Evolutionary conservation across 2,329 filamentous ascomycete species (phyloP), one percentile per base, ranked within the genome.

Genomic region (Blastomyces percursus): DNA sequence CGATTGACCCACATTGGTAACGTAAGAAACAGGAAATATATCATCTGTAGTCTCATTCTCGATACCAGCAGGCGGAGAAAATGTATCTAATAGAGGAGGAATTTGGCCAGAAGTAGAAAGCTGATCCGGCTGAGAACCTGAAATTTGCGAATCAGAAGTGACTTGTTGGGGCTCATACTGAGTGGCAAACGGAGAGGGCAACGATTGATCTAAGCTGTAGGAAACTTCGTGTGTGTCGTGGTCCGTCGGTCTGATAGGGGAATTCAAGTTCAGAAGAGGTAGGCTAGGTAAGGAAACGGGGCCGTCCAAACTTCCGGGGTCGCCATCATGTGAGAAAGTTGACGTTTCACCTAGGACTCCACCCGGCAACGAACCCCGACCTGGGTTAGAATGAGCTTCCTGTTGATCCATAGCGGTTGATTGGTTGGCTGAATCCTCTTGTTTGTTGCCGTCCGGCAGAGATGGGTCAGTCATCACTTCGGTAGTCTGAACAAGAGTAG

Each of bases 371-470:
- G 19, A 27, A 16, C 30, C 11, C 51, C 21, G 38, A 32, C 21
- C 16, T 1, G 40, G 35, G 27, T 35, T 51, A 48, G 21, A 14
- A 48, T 44, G 42, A 6, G 21, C 14, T 51, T 21, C 42, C 21
- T 46, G 35, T 30, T 58, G 55, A 19, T 59, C 42, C 42, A 48
- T 59, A 27, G 19, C 32, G 9, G 24, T 16, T 48, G 56, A 30
- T 11, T 27, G 14, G n/a, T 19, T 46, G 38, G 56, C 8, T 27
- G 46, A 7, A 27, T 14, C 24, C 42, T 61, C 38, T 35, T 30
- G 60, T 40, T 56, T 61, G 60, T 30, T 55, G 27, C 12, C n/a
- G n/a, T 56, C 60, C 27, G n/a, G 21, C 5, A 51, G n/a, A 16
- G 35, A 40, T 14, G 50, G 3, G 21, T 61, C 24, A 27, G 48